Base-by-base conservation (phyloP, 129 eudicot genomes). In the Cynara cardunculus region DNA sequence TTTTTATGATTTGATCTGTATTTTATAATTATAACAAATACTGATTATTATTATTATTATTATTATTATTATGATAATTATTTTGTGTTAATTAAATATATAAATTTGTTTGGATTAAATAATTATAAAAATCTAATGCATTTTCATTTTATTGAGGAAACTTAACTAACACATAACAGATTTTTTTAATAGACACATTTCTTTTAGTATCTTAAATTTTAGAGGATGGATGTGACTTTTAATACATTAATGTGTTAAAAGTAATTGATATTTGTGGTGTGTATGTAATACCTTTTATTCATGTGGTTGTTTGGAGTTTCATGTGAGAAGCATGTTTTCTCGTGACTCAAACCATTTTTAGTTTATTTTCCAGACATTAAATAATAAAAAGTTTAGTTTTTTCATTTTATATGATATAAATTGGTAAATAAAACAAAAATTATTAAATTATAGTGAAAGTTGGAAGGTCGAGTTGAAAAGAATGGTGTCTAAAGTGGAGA, bases 381-480 rank as follows among this genome's bases (percentile, higher is more conserved):
- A 56, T 56, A 56, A 56, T 6, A 4, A 18, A 18, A 53, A 0
- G 0, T 56, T 56, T 56, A 56, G n/a, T 56, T 56, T 5, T 56
- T n/a, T 56, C 5, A 56, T 9, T 9, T 31, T 18, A n/a, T 32
- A 71, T 28, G 2, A 70, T 70, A 70, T 32, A 19, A 31, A 71
- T n/a, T n/a, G 3, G 16, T 64, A 22, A 9, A 35, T 21, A 9
- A 26, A 39, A 25, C 69, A 39, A n/a, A n/a, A 70, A 64, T 37
- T 39, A 70, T 61, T 18, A 65, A 66, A 72, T 44, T 14, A 74
- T 64, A 10, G 21, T 13, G 49, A 79, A 81, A 80, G 74, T 37
- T 73, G 59, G 79, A 81, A 73, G 76, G 32, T n/a, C 22, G 77
- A 80, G 83, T 14, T 25, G 41, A 68, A 56, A 80, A 34, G 77